Base-by-base conservation (phyloP, 2,329 filamentous ascomycete species). In the Sarocladium brachiariae region DNA sequence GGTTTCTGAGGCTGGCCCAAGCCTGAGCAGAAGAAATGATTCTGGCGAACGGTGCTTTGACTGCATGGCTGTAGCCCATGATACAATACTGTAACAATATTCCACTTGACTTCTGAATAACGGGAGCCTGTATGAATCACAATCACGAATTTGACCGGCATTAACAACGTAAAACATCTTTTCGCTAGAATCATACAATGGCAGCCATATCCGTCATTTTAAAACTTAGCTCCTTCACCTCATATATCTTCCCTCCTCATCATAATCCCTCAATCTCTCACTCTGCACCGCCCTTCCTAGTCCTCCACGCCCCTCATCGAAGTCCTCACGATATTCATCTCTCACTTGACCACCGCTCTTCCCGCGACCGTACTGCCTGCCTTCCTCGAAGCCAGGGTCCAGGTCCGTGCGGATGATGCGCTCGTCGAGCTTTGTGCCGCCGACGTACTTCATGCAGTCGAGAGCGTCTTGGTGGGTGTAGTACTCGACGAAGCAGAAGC, bases 401-500 rank as follows among this genome's bases (percentile, higher is more conserved):
- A 97, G 70, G 72, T 99, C 93, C 21, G 92, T 96, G 53, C 93
- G 80, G 64, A 99, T 96, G 64, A 99, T 86, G 60, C 93, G 84
- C 76, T 99, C 93, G 68, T 99, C 93, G 41, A 99, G 80, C 74
- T 99, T 99, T 31, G 93, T 99, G 52, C 93, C 93, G 51, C 93
- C 93, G 62, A 99, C 86, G 67, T 97, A 99, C 72, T 97, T 99
- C 84, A 99, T 85, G 70, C 92, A 97, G 67, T 99, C 93, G 47
- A 99, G 78, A 8, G 93, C 93, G 68, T 99, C 93, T 65, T 96
- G 86, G 68, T 97, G 93, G 25, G 86, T 96, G 74, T 96, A 97
- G 73, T 99, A 99, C 71, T 99, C 93, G 63, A 99, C 93, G 65
- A 99, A 99, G 76, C 93, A 99, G 77, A 99, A 99, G 35, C 93